Evolutionary conservation across 139 green algal genomes (phyloP), one percentile per base, ranked within the genome.

Genomic region (Chlorella vulgaris): DNA sequence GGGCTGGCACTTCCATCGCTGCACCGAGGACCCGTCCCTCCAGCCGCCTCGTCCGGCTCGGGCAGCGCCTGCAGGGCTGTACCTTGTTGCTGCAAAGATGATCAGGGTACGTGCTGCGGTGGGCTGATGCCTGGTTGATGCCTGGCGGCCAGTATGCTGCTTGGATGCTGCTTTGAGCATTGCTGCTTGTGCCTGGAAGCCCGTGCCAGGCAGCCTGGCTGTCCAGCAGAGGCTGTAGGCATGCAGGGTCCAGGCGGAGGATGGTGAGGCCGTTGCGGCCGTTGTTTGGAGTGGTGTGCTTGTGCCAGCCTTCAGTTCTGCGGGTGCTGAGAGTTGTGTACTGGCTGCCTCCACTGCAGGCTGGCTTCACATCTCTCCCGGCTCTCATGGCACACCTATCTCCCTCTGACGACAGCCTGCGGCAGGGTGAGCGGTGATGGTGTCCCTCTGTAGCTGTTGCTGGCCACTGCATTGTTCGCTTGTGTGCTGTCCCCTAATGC

Each of bases 311-410:
- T n/a, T n/a, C n/a, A n/a, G n/a, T n/a, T n/a, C n/a, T n/a, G n/a
- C n/a, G n/a, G 61, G n/a, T 69, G 18, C 10, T 42, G n/a, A 42
- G 6, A 6, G 7, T 71, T 42, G 65, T 42, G 40, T 42, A n/a
- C 91, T 3, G 87, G 84, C 2, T 55, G 22, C 7, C 74, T 92
- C n/a, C n/a, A 18, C 29, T 94, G 21, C 55, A 86, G 35, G 82
- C 38, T 15, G 85, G 83, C 1, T 53, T 87, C 36, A 84, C 93
- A 33, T 60, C 60, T 7, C 79, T 97, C 66, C 80, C 93, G 65
- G 88, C 76, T 2, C 71, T 97, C 74, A 83, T 92, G 74, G 47
- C 62, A 1, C 90, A 96, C 87, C 75, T 97, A 43, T 39, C 70
- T 6, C 92, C 93, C 0, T 43, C 63, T 4, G 92, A 93, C 42